phyloP scores from a whole-genome alignment of 108 stramenopile genomes.

The Chaetoceros muelleri region DNA sequence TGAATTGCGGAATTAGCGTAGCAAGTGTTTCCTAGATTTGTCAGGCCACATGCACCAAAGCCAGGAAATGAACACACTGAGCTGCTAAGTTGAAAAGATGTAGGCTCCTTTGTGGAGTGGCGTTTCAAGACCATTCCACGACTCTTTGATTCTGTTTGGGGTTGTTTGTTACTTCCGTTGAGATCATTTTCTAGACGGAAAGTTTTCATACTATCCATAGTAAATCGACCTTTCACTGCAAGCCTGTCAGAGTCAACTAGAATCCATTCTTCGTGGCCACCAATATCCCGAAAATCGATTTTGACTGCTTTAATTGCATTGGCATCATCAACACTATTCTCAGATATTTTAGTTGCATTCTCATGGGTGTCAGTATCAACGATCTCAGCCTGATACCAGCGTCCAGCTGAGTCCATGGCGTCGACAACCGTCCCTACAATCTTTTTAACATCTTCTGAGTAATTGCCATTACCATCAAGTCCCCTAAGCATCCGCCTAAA shows the following conservation, averaged over 20 bases:
- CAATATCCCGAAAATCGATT: constrained; percentile 59
- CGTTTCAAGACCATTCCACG: constrained; percentile 4
- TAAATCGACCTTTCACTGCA: constrained; percentile 69
- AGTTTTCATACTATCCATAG: constrained; percentile 27
- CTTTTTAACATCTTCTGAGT: constrained; percentile 17
- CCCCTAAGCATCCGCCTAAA: constrained; percentile 57
- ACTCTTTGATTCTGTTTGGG: constrained; percentile 20
- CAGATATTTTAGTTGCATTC: constrained; percentile 15
- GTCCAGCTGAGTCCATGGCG: constrained; percentile 72
- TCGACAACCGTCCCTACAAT: constrained; percentile 52
- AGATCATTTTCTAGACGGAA: constrained; percentile 10
- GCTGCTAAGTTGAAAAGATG: constrained; percentile 21
- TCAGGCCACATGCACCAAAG: constrained; percentile 76
- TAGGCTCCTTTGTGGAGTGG: constrained; percentile 4
- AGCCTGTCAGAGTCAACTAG: constrained; percentile 73
- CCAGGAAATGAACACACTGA: constrained; percentile 62
- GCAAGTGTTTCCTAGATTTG: constrained; percentile 93
- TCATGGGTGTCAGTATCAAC: constrained; percentile 40
- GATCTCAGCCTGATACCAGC: constrained; percentile 72
- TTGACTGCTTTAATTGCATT: constrained; percentile 39
- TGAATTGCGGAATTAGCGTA: constrained; percentile 92
- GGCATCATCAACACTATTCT: constrained; percentile 1
- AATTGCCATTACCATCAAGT: constrained; percentile 40
- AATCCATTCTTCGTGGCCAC: constrained; percentile 75
- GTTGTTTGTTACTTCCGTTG: constrained; percentile 28